phyloP scores from a whole-genome alignment of 306 rosid genomes.

The Fagus sylvatica region DNA sequence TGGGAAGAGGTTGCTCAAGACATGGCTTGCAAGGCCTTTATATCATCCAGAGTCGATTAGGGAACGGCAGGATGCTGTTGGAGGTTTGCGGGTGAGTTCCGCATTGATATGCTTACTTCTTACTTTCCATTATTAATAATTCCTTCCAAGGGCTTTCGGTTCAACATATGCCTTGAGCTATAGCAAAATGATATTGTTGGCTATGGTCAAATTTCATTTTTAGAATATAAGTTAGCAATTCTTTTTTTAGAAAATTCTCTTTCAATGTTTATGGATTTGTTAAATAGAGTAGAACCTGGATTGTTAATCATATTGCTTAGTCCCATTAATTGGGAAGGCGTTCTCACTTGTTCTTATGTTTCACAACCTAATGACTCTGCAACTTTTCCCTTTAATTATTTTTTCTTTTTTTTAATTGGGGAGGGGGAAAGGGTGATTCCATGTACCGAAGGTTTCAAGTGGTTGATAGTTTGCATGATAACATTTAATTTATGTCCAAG shows the following conservation, averaged over 20 bases:
- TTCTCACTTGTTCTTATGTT: background rate
- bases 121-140: background rate
- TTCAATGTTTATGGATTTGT: background rate
- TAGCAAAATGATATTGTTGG: background rate
- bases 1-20: slow-evolving; percentile 88
- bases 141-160: background rate
- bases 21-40: slow-evolving; percentile 97
- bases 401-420: background rate
- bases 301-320: background rate
- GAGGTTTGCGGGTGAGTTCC: slow-evolving; percentile 65
- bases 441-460: background rate
- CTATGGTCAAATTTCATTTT: background rate
- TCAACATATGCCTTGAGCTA: background rate
- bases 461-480: background rate
- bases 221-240: background rate
- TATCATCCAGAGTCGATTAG: slow-evolving; percentile 63
- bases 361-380: background rate
- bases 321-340: background rate
- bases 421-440: too few relatives aligned
- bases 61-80: slow-evolving; percentile 85
- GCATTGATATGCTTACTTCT: slow-evolving; percentile 16
- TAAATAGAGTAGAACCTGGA: background rate
- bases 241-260: background rate
- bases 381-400: background rate
- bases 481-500: background rate